Base-by-base conservation (phyloP, 805 yeast genomes). In the Saturnispora serradocipensis region DNA sequence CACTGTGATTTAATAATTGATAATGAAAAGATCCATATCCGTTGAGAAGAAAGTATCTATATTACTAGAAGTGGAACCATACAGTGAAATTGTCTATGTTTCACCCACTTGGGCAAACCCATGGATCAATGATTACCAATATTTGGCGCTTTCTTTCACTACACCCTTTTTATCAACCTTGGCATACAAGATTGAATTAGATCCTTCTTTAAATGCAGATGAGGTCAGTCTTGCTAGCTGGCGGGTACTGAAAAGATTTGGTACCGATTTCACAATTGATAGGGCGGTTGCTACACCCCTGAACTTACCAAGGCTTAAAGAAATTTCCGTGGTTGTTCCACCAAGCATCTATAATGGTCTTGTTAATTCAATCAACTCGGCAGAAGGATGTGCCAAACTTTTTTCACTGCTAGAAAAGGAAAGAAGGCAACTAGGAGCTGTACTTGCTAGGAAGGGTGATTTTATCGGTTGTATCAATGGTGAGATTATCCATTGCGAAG, bases 401-500 rank as follows among this genome's bases (percentile, higher is more conserved):
- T 58, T 62, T 27, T 59, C 59, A 8, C 54, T 69, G 3, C 60
- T 78, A 7, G 69, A 72, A 45, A 58, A 63, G 2, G 71, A 67
- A 53, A 47, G 67, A 25, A 61, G 61, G 28, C 59, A 71, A 59
- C 62, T 49, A 13, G 5, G 32, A 2, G 54, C 56, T 16, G 43
- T 48, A 5, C 42, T 65, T 71, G 13, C 66, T 69, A 24, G 66
- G 72, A 74, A 71, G 45, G 77, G 75, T 24, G 79, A 75, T 54
- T 48, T 58, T 7, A 65, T 77, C 2, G 64, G 77, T 18, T 64
- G 62, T 4, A 59, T 79, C 18, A 73, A 74, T 55, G 85, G 85
- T 20, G 59, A 60, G 6, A 74, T 87, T 3, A 58, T 77, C 3
- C 73, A 82, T 24, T 79, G 88, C 62, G 95, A 86, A 58, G 95